phyloP scores from a whole-genome alignment of 768 basidiomycete species.

The Naganishia vaughanmartiniae region DNA sequence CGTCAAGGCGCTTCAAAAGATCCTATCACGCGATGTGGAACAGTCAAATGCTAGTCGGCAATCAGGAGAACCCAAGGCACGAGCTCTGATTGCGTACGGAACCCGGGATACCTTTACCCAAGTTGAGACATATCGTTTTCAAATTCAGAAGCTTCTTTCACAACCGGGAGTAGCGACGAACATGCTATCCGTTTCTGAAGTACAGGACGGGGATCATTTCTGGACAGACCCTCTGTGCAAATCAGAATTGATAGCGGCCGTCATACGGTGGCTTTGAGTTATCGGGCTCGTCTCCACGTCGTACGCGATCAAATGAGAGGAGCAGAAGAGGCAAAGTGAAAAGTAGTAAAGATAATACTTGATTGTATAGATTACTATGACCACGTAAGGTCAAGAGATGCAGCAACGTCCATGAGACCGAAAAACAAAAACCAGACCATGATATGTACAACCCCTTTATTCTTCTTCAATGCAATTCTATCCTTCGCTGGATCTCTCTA shows the following conservation, averaged over 20 bases:
- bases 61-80: neutral
- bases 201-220: neutral
- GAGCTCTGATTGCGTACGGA: conserved; percentile 17
- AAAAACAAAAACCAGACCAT: neutral
- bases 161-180: neutral
- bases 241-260: neutral
- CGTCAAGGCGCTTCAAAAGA: neutral
- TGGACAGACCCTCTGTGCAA: neutral
- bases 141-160: neutral
- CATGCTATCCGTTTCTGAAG: neutral
- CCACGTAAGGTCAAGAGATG: conserved; percentile 12
- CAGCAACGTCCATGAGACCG: conserved; percentile 2
- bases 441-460: conserved; percentile 19
- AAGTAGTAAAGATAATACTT: conserved; percentile 16
- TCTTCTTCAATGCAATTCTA: neutral
- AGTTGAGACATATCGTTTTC: neutral
- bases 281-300: neutral
- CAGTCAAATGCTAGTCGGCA: neutral
- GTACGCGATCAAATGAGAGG: too few species aligned
- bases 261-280: neutral
- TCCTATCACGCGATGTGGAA: neutral
- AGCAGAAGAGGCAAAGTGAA: neutral
- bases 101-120: conserved; percentile 20
- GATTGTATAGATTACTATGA: conserved; percentile 1
- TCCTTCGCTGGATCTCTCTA: conserved; percentile 33